Evolutionary conservation across 2,329 filamentous ascomycete species (phyloP).

Genomic region (Beauveria sp.): DNA sequence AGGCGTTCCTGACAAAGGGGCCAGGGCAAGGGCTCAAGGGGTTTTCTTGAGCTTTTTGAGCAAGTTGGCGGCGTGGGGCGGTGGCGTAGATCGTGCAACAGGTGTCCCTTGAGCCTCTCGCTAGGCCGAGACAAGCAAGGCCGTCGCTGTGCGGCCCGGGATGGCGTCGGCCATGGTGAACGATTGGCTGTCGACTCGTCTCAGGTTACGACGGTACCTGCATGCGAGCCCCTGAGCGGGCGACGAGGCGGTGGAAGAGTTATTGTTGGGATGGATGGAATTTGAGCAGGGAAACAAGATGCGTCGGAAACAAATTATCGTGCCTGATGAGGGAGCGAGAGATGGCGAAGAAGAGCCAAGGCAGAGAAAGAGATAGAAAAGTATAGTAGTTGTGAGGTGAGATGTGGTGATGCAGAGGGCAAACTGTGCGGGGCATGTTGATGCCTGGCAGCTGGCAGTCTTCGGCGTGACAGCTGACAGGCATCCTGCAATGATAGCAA

Average conservation of each 20-base stretch:
- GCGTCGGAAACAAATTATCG: neutral
- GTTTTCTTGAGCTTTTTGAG: neutral
- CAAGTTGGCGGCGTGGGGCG: neutral
- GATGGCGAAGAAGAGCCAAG: neutral
- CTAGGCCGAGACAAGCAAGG: neutral
- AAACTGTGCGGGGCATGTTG: neutral
- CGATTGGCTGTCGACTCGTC: slow-evolving; percentile 27
- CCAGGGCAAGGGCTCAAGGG: too few species aligned
- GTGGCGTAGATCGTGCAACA: slow-evolving; percentile 9
- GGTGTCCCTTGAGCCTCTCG: neutral
- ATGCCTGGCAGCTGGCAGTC: neutral
- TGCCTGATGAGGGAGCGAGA: neutral
- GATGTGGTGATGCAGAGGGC: neutral
- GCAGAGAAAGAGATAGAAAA: neutral
- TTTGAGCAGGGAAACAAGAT: neutral
- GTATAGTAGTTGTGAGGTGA: neutral
- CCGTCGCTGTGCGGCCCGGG: neutral
- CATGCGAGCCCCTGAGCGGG: slow-evolving; percentile 14
- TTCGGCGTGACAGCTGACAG: neutral
- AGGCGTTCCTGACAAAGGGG: neutral
- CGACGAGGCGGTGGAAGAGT: neutral
- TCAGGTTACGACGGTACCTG: slow-evolving; percentile 25
- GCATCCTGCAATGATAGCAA: neutral
- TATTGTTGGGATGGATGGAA: neutral
- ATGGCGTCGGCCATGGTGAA: slow-evolving; percentile 9